Percentiles rank a stretch among this genome's conserved stretches.
Evolutionary conservation across 148 eudicot species (phyloP).

Genomic region (Dianthus caryophyllus): DNA sequence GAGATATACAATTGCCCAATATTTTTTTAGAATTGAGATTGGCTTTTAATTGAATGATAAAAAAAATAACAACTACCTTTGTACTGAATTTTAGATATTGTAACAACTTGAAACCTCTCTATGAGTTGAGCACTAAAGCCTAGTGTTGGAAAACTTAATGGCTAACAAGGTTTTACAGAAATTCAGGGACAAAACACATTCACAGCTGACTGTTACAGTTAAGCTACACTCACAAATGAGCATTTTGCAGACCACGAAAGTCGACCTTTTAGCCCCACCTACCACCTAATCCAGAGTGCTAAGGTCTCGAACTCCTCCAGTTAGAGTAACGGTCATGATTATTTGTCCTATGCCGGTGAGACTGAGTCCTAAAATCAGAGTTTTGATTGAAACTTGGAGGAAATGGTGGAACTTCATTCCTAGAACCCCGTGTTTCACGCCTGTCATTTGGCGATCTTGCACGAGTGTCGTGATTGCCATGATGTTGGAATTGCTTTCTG

Average conservation of each 20-base stretch:
- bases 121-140: not conserved
- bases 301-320: conserved; percentile 28
- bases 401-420: conserved; percentile 7
- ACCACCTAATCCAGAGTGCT: not conserved
- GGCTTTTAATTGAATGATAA: no score
- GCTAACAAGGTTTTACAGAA: not conserved
- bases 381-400: conserved; percentile 23
- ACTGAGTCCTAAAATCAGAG: conserved; percentile 28
- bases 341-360: conserved; percentile 19
- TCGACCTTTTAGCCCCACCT: not conserved
- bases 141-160: not conserved
- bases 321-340: conserved; percentile 18
- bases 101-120: not conserved
- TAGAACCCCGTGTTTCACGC: not conserved
- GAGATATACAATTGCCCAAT: no score
- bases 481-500: conserved; percentile 6
- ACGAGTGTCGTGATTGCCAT: conserved; percentile 4
- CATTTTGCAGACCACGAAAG: conserved; percentile 4
- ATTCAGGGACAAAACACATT: not conserved
- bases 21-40: no score
- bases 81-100: not conserved
- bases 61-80: no score
- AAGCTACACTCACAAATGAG: not conserved
- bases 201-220: conserved; percentile 2
- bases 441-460: not conserved